A percentile compares a stretch with the other conserved stretches of the same genome.
These are phyloP conservation scores for Tardiomyces blankii DNA, from an alignment of 1,139 yeast species.

Conservation along the genomic window DNA sequence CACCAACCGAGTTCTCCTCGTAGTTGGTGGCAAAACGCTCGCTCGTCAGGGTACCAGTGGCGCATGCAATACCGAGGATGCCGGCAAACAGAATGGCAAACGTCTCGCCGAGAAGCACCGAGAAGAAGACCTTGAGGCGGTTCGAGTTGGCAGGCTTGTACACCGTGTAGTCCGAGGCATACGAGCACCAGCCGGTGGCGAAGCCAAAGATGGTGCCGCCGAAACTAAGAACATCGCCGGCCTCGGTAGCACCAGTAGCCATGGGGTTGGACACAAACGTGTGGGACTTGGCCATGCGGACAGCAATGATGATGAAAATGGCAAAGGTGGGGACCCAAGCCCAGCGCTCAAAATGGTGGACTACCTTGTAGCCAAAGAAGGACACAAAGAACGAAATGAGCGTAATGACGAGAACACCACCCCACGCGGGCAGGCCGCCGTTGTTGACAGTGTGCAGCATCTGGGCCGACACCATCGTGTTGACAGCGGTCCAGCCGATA, in stretches of 20 bases:
- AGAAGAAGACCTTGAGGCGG: slow-evolving; percentile 47
- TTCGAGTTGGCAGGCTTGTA: slow-evolving; percentile 62
- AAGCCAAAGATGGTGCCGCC: slow-evolving; percentile 84
- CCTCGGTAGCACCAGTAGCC: slow-evolving; percentile 37
- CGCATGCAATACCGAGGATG: slow-evolving; percentile 82
- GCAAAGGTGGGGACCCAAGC: slow-evolving; percentile 77
- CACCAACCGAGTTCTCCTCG: slow-evolving; percentile 56
- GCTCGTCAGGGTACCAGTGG: slow-evolving; percentile 43
- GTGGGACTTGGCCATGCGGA: slow-evolving; percentile 56
- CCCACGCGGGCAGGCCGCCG: slow-evolving; percentile 73
- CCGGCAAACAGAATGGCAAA: slow-evolving; percentile 62
- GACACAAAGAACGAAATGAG: slow-evolving; percentile 61
- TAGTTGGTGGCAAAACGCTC: slow-evolving; percentile 43
- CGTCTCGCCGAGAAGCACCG: slow-evolving; percentile 52
- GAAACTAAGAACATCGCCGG: slow-evolving; percentile 70
- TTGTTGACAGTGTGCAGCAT: slow-evolving; percentile 66
- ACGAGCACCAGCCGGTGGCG: slow-evolving; percentile 93
- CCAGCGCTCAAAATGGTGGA: slow-evolving; percentile 75
- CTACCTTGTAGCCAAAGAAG: slow-evolving; percentile 77
- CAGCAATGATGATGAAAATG: slow-evolving; percentile 67
- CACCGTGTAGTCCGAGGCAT: slow-evolving; percentile 86
- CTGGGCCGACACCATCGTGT: slow-evolving; percentile 84
- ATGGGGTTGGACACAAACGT: slow-evolving; percentile 42
- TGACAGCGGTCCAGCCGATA: slow-evolving; percentile 94
- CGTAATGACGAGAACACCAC: slow-evolving; percentile 69